phyloP scores from a whole-genome alignment of 441 rosid genomes.

The Francoa sonchifolia region DNA sequence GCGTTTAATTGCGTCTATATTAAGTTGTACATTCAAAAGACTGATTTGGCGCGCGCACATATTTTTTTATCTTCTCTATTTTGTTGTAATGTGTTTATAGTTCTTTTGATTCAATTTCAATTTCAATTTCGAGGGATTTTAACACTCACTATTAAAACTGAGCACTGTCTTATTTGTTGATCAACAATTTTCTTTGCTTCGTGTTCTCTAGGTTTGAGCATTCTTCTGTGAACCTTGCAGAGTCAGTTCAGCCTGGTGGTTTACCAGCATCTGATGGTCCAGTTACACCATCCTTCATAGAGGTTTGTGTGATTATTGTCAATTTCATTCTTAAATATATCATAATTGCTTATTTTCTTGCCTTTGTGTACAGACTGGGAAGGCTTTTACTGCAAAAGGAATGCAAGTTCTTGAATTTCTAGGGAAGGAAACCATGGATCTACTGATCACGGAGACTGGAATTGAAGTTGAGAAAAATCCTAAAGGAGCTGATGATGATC shows the following conservation, averaged over 20 bases:
- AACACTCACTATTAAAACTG: too few species aligned
- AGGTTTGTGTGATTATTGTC: constrained; percentile 36
- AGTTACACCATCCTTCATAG: constrained; percentile 68
- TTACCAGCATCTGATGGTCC: constrained; percentile 50
- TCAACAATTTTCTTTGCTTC: constrained; percentile 4
- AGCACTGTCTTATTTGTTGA: too few species aligned
- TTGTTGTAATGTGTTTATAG: too few species aligned
- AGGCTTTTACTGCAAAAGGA: constrained; percentile 85
- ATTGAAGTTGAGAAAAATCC: constrained; percentile 51
- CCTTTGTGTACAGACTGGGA: constrained; percentile 56
- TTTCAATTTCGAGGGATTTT: too few species aligned
- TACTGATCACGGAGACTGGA: constrained; percentile 75
- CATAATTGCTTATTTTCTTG: constrained; percentile 10
- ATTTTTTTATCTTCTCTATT: too few species aligned
- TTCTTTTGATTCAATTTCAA: too few species aligned
- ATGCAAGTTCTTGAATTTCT: constrained; percentile 90
- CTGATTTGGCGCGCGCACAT: too few species aligned
- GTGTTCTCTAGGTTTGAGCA: constrained; percentile 56
- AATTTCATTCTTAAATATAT: constrained; percentile 8
- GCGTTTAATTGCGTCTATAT: too few species aligned
- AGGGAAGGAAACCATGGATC: constrained; percentile 94
- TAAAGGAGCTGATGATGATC: constrained; percentile 50
- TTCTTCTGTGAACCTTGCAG: constrained; percentile 57
- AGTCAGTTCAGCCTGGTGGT: constrained; percentile 58
- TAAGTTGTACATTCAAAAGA: too few species aligned